phyloP scores from a whole-genome alignment of 2,329 filamentous ascomycete genomes.

The Diplodia seriata region DNA sequence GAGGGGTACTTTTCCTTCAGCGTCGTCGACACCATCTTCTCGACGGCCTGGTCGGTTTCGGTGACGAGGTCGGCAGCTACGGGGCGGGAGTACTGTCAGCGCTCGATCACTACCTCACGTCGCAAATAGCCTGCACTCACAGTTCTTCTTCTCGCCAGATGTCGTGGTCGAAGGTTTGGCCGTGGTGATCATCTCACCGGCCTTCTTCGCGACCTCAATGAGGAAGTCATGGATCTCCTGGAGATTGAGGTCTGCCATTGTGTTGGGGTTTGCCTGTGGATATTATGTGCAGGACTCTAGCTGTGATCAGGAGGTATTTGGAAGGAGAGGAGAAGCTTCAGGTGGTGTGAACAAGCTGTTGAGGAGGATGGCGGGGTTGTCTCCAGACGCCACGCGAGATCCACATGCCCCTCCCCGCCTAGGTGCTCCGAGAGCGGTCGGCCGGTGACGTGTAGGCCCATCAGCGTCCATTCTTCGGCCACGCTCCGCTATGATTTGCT shows the following conservation, averaged over 20 bases:
- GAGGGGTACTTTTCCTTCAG: conserved; percentile 60
- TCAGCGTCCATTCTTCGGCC: conserved; percentile 3
- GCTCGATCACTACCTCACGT: neutral
- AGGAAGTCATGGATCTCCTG: conserved; percentile 59
- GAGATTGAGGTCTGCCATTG: conserved; percentile 47
- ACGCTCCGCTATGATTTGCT: conserved; percentile 2
- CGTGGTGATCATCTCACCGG: conserved; percentile 55
- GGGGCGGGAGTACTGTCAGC: no score
- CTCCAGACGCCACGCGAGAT: conserved; percentile 24
- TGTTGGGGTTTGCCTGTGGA: neutral
- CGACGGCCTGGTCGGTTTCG: conserved; percentile 68
- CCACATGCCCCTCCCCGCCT: conserved; percentile 27
- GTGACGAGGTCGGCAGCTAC: conserved; percentile 67
- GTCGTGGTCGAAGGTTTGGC: conserved; percentile 52
- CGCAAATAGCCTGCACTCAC: conserved; percentile 37
- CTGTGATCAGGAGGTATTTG: neutral
- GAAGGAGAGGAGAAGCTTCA: neutral
- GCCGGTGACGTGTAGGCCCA: conserved; percentile 19
- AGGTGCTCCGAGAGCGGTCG: conserved; percentile 7
- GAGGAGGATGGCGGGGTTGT: conserved; percentile 27
- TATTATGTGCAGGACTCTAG: neutral
- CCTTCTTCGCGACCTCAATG: conserved; percentile 53
- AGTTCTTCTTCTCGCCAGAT: conserved; percentile 58
- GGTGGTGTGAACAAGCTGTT: conserved; percentile 3
- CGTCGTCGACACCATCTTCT: conserved; percentile 61